Conservation (phyloP, 1,139 yeast genomes). For the Hansenula sp. region DNA sequence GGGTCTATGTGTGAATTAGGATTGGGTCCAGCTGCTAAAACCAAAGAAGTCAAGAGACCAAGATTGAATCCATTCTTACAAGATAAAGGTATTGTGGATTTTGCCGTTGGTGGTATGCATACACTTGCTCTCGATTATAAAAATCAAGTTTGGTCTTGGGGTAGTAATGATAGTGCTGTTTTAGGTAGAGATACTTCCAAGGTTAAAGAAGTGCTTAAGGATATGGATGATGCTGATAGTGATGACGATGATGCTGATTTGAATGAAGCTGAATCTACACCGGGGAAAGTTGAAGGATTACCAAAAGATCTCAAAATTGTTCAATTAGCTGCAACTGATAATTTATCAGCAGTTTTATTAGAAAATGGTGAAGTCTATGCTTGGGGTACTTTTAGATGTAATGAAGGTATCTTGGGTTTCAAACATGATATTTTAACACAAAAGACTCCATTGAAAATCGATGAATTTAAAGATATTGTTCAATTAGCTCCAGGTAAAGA, state of each 20-base stretch:
- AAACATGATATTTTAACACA: constrained; percentile 63
- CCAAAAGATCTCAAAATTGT: constrained; percentile 59
- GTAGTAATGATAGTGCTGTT: constrained; percentile 88
- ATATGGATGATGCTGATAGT: constrained; percentile 50
- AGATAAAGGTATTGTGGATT: constrained; percentile 65
- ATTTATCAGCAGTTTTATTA: constrained; percentile 74
- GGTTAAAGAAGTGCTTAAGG: constrained; percentile 57
- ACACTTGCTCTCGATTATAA: constrained; percentile 72
- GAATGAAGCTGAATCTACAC: constrained; percentile 86
- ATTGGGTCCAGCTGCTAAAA: constrained; percentile 81
- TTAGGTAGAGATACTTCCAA: constrained; percentile 82
- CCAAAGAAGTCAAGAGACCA: constrained; percentile 93
- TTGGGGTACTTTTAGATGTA: constrained; percentile 96
- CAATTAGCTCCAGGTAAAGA: constrained; percentile 92
- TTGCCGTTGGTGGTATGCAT: constrained; percentile 97
- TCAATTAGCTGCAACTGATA: constrained; percentile 91
- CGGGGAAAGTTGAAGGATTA: constrained; percentile 65
- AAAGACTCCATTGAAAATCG: constrained; percentile 58
- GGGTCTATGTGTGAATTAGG: constrained; percentile 98
- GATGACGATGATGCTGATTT: constrained; percentile 76
- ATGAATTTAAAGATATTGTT: constrained; percentile 62
- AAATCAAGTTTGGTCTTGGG: constrained; percentile 94
- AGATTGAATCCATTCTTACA: constrained; percentile 79
- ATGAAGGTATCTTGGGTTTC: constrained; percentile 88
- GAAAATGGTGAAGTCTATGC: constrained; percentile 88